Evolutionary conservation across 2,329 filamentous ascomycete genomes (phyloP).

Genomic region (Stemphylium beticola): DNA sequence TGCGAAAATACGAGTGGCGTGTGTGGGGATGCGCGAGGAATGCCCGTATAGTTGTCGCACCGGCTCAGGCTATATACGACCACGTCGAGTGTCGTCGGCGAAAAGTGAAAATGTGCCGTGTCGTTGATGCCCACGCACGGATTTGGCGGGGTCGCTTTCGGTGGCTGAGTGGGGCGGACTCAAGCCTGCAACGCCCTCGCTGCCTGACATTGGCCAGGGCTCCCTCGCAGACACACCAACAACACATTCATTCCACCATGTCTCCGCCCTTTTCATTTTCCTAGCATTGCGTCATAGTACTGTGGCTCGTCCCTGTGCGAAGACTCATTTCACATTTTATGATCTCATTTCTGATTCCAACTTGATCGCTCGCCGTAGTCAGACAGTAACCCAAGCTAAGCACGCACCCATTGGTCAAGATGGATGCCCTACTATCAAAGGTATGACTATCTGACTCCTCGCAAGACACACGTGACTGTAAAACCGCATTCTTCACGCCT

Average conservation of each 20-base stretch:
- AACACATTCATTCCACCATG: slow-evolving; percentile 10
- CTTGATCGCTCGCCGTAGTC: not conserved
- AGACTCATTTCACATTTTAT: slow-evolving; percentile 2
- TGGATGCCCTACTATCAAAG: slow-evolving; percentile 73
- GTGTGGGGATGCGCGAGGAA: not conserved
- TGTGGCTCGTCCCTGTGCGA: not conserved
- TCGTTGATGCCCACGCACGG: slow-evolving; percentile 27
- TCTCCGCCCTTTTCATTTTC: not conserved
- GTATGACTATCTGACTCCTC: slow-evolving; percentile 48
- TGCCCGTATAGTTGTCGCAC: not conserved
- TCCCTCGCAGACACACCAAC: slow-evolving; percentile 19
- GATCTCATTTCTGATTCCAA: slow-evolving; percentile 1
- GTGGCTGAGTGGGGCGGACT: slow-evolving; percentile 24
- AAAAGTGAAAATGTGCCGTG: slow-evolving; percentile 31
- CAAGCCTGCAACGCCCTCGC: slow-evolving; percentile 18
- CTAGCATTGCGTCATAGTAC: not conserved
- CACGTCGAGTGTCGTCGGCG: slow-evolving; percentile 18
- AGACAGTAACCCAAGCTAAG: slow-evolving; percentile 3
- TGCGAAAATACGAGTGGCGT: not conserved
- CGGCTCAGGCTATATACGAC: slow-evolving; percentile 11
- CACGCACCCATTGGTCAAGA: slow-evolving; percentile 50
- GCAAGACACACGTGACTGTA: slow-evolving; percentile 3
- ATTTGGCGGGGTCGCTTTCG: slow-evolving; percentile 28
- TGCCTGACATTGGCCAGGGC: slow-evolving; percentile 35
- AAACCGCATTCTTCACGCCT: not conserved